phyloP scores from a whole-genome alignment of 2,329 filamentous ascomycete genomes.

The Colletotrichum scovillei region DNA sequence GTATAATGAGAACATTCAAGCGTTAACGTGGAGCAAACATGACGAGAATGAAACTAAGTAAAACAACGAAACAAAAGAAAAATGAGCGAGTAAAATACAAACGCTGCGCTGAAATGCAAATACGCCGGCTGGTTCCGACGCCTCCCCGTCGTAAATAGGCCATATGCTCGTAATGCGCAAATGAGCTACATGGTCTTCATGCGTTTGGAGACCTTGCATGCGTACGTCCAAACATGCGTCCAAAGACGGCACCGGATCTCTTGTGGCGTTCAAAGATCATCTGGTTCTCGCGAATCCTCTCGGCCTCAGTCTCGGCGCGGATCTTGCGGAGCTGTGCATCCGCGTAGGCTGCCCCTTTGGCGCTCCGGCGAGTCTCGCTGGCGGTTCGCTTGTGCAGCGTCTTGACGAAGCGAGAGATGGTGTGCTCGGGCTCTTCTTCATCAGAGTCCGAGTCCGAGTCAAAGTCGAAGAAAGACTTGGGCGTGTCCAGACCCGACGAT shows the following conservation, averaged over 20 bases:
- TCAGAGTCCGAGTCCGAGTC: conserved; percentile 37
- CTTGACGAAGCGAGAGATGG: conserved; percentile 33
- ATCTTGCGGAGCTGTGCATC: conserved; percentile 31
- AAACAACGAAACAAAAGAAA: conserved; percentile 21
- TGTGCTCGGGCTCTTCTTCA: conserved; percentile 23
- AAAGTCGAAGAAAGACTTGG: conserved; percentile 37
- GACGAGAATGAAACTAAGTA: background rate
- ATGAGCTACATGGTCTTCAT: background rate
- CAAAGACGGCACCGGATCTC: conserved; percentile 35
- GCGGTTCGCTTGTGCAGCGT: conserved; percentile 33
- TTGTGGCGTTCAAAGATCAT: conserved; percentile 15
- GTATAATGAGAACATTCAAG: background rate
- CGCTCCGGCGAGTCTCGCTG: conserved; percentile 29
- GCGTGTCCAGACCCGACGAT: background rate
- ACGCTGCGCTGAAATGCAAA: conserved; percentile 8
- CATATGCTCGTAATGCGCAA: conserved; percentile 4
- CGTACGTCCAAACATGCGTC: conserved; percentile 36
- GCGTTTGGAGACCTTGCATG: background rate
- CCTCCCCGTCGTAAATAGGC: background rate
- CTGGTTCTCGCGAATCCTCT: conserved; percentile 29
- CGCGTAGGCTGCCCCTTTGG: conserved; percentile 26
- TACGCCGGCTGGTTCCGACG: background rate
- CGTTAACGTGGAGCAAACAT: background rate
- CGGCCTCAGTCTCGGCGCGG: conserved; percentile 30
- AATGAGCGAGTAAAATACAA: background rate